phyloP scores from a whole-genome alignment of 306 rosid species.

The Fragaria nilgerrensis region DNA sequence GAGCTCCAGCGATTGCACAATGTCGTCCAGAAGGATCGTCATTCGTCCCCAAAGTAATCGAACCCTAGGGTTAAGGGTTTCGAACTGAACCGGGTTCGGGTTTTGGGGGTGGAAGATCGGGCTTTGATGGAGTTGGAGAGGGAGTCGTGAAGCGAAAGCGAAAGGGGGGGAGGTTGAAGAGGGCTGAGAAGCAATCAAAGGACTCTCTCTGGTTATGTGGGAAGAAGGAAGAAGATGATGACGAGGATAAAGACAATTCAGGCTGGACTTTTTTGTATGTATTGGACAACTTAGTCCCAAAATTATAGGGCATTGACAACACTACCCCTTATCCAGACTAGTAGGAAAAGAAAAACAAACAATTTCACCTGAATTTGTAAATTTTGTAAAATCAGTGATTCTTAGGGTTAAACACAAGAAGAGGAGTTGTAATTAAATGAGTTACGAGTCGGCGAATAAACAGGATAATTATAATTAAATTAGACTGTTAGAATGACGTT shows the following conservation, averaged over 20 bases:
- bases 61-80: constrained; percentile 9
- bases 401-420: neutral
- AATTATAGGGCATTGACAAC: neutral
- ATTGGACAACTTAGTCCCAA: neutral
- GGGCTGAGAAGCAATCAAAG: neutral
- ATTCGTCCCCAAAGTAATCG: constrained; percentile 15
- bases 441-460: too few relatives aligned
- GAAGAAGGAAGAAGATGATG: neutral
- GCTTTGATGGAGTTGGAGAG: neutral
- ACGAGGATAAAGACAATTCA: neutral
- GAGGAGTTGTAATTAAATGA: too few relatives aligned
- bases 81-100: neutral
- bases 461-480: too few relatives aligned
- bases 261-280: neutral
- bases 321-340: neutral
- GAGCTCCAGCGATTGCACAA: constrained; percentile 65
- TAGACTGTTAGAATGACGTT: too few relatives aligned
- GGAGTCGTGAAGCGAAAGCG: constrained; percentile 7
- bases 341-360: neutral
- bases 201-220: neutral
- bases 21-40: constrained; percentile 66
- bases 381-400: neutral
- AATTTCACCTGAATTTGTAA: neutral
- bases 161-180: neutral
- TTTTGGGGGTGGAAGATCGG: neutral